Evolutionary conservation across 1,139 yeast genomes (phyloP), one percentile per base, ranked within the genome.

Genomic region (Zhuliangozyma blackwelliae): DNA sequence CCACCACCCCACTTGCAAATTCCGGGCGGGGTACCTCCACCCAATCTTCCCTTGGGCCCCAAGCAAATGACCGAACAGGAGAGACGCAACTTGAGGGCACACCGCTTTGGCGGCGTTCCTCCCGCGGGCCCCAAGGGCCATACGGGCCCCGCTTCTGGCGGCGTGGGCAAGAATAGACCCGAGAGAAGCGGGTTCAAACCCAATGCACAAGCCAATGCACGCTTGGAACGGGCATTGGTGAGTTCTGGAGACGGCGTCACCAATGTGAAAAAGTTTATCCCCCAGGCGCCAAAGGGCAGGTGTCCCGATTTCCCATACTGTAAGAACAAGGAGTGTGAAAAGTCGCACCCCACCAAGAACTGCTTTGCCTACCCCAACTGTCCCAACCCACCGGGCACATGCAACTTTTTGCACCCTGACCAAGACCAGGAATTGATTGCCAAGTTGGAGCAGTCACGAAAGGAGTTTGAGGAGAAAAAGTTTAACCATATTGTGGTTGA

Each of bases 221-320:
- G 68, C 42, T 61, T 73, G 44, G 65, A 65, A 43, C 63, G 61
- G 43, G 71, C 69, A 29, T 54, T 75, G 57, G 59, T 22, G 19
- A 19, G 25, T 21, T 16, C 61, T 10, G n/a, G 30, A 20, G 31
- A 25, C 34, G 19, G 20, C 34, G 21, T 48, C 28, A 49, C 52
- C 23, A 54, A 55, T 16, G 52, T 52, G 37, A 45, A 50, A 28
- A 55, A 55, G 38, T 59, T 58, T 45, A 55, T 52, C 13, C 57
- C 57, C 11, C 66, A 72, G 54, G 68, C 77, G 32, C 61, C 76
- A 35, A 75, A 72, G 45, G 82, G 82, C 31, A 77, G 96, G 56
- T 88, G 96, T 57, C 70, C 72, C 27, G 75, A 81, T 39, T 86
- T 86, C 65, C 96, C 96, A 26, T 76, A 81, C 52, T 88, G 96